Percentiles rank a stretch among this genome's conserved stretches.
phyloP scores from a whole-genome alignment of 2,329 filamentous ascomycete genomes.

The Venturiaceae sp. region DNA sequence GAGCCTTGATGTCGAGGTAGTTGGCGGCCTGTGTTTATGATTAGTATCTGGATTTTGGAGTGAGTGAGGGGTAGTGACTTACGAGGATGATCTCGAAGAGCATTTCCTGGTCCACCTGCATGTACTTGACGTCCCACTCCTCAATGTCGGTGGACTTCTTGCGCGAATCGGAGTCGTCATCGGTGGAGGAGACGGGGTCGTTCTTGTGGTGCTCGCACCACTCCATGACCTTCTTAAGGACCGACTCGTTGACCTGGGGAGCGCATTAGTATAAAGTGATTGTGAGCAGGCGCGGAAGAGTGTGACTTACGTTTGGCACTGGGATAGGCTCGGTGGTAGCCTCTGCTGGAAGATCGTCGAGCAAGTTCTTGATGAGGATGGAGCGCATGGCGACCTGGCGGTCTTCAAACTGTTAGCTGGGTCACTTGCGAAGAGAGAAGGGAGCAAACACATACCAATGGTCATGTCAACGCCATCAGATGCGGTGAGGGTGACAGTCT shows the following conservation, averaged over 20 bases:
- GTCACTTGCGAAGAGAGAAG: constrained; percentile 1
- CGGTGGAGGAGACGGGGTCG: constrained; percentile 70
- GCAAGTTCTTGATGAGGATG: constrained; percentile 95
- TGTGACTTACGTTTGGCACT: constrained; percentile 57
- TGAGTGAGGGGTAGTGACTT: constrained; percentile 27
- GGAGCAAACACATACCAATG: constrained; percentile 22
- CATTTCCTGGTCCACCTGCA: constrained; percentile 99
- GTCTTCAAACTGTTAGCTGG: constrained; percentile 34
- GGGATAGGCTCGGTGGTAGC: constrained; percentile 59
- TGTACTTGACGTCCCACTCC: constrained; percentile 99
- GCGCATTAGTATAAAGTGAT: constrained; percentile 17
- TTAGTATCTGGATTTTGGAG: constrained; percentile 11
- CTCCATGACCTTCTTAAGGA: constrained; percentile 92
- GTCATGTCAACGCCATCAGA: constrained; percentile 35
- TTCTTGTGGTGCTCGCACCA: constrained; percentile 95
- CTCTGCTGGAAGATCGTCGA: constrained; percentile 72
- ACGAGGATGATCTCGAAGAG: constrained; percentile 95
- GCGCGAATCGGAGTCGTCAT: constrained; percentile 86
- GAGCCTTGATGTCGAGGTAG: constrained; percentile 97
- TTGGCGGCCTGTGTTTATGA: constrained; percentile 47
- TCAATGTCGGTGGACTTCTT: constrained; percentile 99
- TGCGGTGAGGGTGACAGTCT: constrained; percentile 32
- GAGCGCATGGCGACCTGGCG: constrained; percentile 82
- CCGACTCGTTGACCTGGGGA: constrained; percentile 70
- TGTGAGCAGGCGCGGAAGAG: not conserved